Percentiles rank a stretch among this genome's conserved stretches.
Conservation (phyloP, 2,329 filamentous ascomycete species). For the Epichloe uncinata region DNA sequence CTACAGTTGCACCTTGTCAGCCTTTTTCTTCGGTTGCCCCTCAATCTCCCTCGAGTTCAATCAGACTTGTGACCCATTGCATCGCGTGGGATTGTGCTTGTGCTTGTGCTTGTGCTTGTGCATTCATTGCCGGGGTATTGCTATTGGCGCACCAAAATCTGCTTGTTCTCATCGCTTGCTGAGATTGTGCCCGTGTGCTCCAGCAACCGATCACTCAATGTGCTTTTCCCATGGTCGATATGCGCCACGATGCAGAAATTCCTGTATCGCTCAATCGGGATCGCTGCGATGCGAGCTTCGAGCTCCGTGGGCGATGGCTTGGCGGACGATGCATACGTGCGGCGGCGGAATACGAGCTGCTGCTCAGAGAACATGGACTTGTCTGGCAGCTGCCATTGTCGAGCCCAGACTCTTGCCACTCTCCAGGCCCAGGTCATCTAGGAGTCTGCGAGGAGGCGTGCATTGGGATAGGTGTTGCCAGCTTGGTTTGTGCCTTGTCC, state of each 20-base stretch:
- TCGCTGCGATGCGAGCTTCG: conserved; percentile 49
- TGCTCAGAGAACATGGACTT: conserved; percentile 2
- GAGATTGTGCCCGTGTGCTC: conserved; percentile 91
- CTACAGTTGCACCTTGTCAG: conserved; percentile 11
- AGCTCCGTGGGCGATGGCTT: conserved; percentile 22
- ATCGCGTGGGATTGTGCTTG: not conserved
- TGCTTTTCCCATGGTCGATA: conserved; percentile 97
- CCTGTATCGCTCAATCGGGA: conserved; percentile 67
- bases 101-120: too few relatives aligned
- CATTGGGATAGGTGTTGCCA: conserved; percentile 5
- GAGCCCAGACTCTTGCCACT: conserved; percentile 24
- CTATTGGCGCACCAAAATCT: conserved; percentile 49
- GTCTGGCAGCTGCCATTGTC: conserved; percentile 17
- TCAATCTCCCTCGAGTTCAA: not conserved
- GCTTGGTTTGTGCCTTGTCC: not conserved
- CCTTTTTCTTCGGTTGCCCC: not conserved
- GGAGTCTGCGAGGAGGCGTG: conserved; percentile 6
- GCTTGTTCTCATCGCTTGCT: conserved; percentile 70
- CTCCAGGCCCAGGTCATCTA: conserved; percentile 26
- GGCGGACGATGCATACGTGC: conserved; percentile 8
- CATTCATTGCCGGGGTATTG: too few relatives aligned
- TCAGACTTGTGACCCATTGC: not conserved
- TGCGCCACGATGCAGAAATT: conserved; percentile 99
- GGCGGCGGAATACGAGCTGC: conserved; percentile 6
- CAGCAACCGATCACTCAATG: conserved; percentile 79